Percentiles rank a stretch among this genome's conserved stretches.
Conservation (phyloP, 306 rosid genomes). For the Quercus suber region DNA sequence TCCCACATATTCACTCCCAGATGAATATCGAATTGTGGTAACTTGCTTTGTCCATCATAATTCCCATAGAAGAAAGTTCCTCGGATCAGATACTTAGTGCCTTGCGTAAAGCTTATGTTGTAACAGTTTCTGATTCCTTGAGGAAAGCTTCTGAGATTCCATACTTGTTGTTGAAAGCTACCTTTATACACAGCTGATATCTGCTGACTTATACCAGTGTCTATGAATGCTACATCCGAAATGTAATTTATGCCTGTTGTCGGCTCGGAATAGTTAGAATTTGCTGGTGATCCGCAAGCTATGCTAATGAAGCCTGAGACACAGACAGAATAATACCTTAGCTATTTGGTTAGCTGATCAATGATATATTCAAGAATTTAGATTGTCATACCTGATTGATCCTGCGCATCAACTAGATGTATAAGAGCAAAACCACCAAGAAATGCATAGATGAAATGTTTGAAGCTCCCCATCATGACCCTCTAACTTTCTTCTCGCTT, state of each 20-base stretch:
- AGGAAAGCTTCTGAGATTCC: slow-evolving; percentile 45
- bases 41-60: slow-evolving; percentile 30
- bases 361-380: background rate
- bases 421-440: slow-evolving; percentile 8
- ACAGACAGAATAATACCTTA: background rate
- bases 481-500: background rate
- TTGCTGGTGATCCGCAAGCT: slow-evolving; percentile 44
- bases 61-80: slow-evolving; percentile 43
- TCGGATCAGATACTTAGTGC: slow-evolving; percentile 36
- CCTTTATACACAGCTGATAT: background rate
- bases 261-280: slow-evolving; percentile 26
- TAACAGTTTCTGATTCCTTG: slow-evolving; percentile 50
- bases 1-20: slow-evolving; percentile 24
- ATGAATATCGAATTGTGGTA: slow-evolving; percentile 41
- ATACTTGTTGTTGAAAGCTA: slow-evolving; percentile 18
- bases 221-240: slow-evolving; percentile 41
- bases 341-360: background rate
- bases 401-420: slow-evolving; percentile 31
- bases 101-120: slow-evolving; percentile 26
- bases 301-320: slow-evolving; percentile 53
- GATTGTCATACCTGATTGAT: slow-evolving; percentile 40
- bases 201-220: slow-evolving; percentile 25
- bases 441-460: background rate
- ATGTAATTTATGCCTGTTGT: slow-evolving; percentile 33
- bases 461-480: background rate